Evolutionary conservation across 2,329 filamentous ascomycete genomes (phyloP).

Genomic region (Fusarium sp.): DNA sequence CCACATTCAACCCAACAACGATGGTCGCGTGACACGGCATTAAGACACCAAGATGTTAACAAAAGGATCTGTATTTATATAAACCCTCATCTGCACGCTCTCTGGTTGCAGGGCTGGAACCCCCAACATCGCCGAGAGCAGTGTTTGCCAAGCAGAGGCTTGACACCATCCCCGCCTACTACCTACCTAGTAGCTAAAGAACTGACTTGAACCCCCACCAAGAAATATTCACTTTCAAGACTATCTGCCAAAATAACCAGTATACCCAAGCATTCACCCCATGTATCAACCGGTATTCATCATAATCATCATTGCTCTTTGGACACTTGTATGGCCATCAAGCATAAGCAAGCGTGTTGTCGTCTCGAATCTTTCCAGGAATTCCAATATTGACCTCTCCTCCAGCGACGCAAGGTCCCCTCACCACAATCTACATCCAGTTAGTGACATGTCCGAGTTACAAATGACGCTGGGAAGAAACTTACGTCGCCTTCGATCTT

Average conservation of each 20-base stretch:
- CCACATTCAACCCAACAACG: not conserved
- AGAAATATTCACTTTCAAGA: not conserved
- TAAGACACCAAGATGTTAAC: not conserved
- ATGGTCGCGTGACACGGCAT: not conserved
- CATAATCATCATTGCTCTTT: not conserved
- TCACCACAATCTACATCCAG: slow-evolving; percentile 70
- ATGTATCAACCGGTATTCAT: not conserved
- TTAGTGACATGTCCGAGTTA: slow-evolving; percentile 18
- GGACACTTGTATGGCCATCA: slow-evolving; percentile 38
- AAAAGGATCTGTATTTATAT: not conserved
- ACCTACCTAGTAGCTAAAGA: not conserved
- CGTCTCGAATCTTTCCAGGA: slow-evolving; percentile 73
- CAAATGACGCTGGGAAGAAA: not conserved
- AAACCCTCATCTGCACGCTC: not conserved
- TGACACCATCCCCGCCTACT: not conserved
- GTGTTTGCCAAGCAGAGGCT: not conserved
- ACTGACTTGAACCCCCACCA: not conserved
- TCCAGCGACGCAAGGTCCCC: slow-evolving; percentile 79
- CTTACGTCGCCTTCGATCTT: slow-evolving; percentile 73
- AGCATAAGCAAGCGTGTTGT: slow-evolving; percentile 76
- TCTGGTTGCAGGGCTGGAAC: not conserved
- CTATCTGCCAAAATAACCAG: not conserved
- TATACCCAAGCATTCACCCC: not conserved
- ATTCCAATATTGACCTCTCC: slow-evolving; percentile 73
- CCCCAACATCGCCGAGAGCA: not conserved